Conservation (phyloP, 139 green algal genomes). For the Closterium sp. region DNA sequence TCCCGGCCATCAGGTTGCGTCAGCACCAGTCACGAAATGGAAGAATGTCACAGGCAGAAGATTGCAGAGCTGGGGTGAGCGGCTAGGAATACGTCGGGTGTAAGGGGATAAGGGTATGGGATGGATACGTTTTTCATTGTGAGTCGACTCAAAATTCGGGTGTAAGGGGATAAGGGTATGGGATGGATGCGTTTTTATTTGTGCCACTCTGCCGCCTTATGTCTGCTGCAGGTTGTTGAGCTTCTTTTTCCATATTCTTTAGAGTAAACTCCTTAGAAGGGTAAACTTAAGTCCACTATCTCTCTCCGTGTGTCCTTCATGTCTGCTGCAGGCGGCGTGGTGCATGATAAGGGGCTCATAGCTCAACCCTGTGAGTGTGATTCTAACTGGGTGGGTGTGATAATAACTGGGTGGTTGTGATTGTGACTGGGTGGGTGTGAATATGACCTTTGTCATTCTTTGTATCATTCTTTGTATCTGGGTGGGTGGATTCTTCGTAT, state of each 20-base stretch:
- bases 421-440: too few relatives aligned
- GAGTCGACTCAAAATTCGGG: too few relatives aligned
- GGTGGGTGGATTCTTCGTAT: too few relatives aligned
- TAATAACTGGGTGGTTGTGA: too few relatives aligned
- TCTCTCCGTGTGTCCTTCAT: background rate
- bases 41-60: background rate
- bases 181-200: background rate
- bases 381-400: too few relatives aligned
- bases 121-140: background rate
- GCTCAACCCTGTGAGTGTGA: conserved; percentile 11
- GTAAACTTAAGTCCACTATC: too few relatives aligned
- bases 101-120: background rate
- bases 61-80: background rate
- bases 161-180: background rate
- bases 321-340: conserved; percentile 13
- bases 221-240: background rate
- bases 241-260: too few relatives aligned
- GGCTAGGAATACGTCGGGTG: background rate
- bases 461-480: too few relatives aligned
- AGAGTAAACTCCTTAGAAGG: too few relatives aligned
- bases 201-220: background rate
- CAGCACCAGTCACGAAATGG: background rate
- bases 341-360: conserved; percentile 41
- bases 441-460: too few relatives aligned
- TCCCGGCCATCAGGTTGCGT: background rate